Evolutionary conservation across 116 monocot species (phyloP).

Genomic region (Dioscorea cayenensis): DNA sequence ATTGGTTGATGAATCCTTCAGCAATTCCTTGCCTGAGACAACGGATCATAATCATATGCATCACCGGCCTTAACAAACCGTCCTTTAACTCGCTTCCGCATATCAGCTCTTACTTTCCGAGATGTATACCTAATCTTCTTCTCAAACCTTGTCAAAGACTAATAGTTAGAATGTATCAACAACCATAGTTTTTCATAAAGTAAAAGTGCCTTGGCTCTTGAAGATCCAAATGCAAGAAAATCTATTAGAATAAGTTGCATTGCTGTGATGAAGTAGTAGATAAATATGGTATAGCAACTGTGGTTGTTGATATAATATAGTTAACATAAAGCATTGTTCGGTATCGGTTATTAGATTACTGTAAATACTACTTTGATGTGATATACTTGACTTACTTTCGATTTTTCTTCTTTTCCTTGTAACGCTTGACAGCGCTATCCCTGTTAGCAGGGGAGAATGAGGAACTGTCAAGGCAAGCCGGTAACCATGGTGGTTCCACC

Average conservation of each 20-base stretch:
- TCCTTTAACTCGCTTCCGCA: conserved; percentile 74
- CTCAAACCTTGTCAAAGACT: conserved; percentile 60
- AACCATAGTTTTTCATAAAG: too few relatives aligned
- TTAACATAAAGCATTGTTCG: too few relatives aligned
- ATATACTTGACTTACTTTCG: conserved; percentile 50
- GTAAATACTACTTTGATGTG: background rate
- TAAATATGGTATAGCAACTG: too few relatives aligned
- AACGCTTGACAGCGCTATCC: conserved; percentile 67
- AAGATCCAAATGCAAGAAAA: too few relatives aligned
- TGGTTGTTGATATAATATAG: too few relatives aligned
- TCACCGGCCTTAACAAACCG: conserved; percentile 86
- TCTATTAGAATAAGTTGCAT: too few relatives aligned
- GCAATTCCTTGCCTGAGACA: conserved; percentile 46
- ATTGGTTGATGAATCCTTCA: conserved; percentile 5
- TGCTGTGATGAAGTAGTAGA: too few relatives aligned
- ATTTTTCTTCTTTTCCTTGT: conserved; percentile 92
- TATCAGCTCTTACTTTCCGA: conserved; percentile 80
- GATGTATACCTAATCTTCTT: conserved; percentile 92
- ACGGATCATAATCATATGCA: conserved; percentile 82
- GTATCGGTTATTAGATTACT: background rate
- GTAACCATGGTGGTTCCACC: conserved; percentile 65
- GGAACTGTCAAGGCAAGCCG: conserved; percentile 28
- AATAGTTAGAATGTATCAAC: background rate
- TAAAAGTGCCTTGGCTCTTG: too few relatives aligned
- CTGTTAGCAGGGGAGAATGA: conserved; percentile 38